Evolutionary conservation across 2,329 filamentous ascomycete species (phyloP), one percentile per base, ranked within the genome.

Genomic region (Sporothrix pseudoabietina): DNA sequence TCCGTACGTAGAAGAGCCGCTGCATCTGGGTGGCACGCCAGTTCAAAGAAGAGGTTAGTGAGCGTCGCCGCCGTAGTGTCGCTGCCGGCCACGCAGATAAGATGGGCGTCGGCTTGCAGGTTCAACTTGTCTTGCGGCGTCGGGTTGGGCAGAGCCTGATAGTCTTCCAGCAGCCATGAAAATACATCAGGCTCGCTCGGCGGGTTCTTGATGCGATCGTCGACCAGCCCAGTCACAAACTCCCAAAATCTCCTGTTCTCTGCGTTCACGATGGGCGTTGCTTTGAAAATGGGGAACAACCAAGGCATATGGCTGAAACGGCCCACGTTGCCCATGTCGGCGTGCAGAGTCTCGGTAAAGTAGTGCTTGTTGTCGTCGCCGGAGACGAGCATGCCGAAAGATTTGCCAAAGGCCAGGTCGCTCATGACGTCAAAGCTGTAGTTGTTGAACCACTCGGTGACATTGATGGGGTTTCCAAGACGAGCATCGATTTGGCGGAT

Each of bases 371-470:
- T 69, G 65, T 74, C 72, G 49, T 73, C 71, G 26, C 12, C 22
- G 10, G 61, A 76, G 30, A n/a, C 30, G 71, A 81, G 78, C 77
- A 80, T 79, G 22, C 75, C 69, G 69, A 82, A 80, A 52, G 77
- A 76, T 39, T 80, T 76, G 39, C 78, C 79, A 52, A 79, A 81
- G 9, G 78, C 79, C 41, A 81, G 75, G 63, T 81, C 79, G 52
- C 79, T 79, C 79, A 80, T 80, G 49, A 78, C 78, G 69, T 80
- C 79, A 57, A 79, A 80, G 35, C 77, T 77, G 71, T 78, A 80
- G 68, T 78, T 79, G 69, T 78, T 80, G 72, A 78, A 78, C 79
- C 78, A 80, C 1, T 73, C 69, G n/a, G 77, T 77, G 6, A 74
- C 75, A 73, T 80, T 71, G 41, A 78, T 19, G 2, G 75, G 12